A percentile compares a stretch with the other conserved stretches of the same genome.
Evolutionary conservation across 495 filamentous ascomycete species (phyloP).

Genomic region (Talaromyces thailandensis): DNA sequence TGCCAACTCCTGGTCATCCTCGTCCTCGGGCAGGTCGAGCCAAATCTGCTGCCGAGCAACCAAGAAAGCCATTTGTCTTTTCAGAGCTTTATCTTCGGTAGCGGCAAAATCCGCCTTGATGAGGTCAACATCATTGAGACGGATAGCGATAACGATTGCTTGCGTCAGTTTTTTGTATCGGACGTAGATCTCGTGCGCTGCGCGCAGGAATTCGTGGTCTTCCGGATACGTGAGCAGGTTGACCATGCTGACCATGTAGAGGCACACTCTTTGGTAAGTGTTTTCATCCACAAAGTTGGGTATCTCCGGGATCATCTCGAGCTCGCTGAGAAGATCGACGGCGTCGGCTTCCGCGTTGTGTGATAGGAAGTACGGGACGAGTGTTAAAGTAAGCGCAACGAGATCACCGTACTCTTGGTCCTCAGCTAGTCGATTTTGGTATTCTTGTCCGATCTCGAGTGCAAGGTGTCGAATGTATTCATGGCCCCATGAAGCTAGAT

Average conservation of each 20-base stretch:
- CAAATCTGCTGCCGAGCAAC: conserved; percentile 86
- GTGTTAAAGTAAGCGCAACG: conserved; percentile 65
- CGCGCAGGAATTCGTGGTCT: conserved; percentile 85
- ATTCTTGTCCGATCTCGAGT: conserved; percentile 91
- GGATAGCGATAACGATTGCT: conserved; percentile 88
- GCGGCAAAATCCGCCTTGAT: conserved; percentile 72
- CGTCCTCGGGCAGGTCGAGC: conserved; percentile 53
- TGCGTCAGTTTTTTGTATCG: conserved; percentile 85
- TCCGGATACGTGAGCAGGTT: conserved; percentile 95
- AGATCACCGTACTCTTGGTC: conserved; percentile 61
- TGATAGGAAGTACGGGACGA: conserved; percentile 92
- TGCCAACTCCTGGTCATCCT: conserved; percentile 61
- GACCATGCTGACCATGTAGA: conserved; percentile 99
- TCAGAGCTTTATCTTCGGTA: conserved; percentile 70
- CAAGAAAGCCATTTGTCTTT: conserved; percentile 92
- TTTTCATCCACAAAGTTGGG: conserved; percentile 84
- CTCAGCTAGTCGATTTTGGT: conserved; percentile 64
- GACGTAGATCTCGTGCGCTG: conserved; percentile 87
- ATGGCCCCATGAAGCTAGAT: conserved; percentile 96
- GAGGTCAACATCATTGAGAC: conserved; percentile 76
- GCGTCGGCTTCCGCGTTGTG: conserved; percentile 98
- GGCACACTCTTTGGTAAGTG: conserved; percentile 83
- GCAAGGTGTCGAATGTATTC: conserved; percentile 97
- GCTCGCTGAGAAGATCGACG: conserved; percentile 89
- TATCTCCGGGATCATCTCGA: conserved; percentile 95